phyloP scores from a whole-genome alignment of 306 rosid species.

The Dicorynia guianensis region DNA sequence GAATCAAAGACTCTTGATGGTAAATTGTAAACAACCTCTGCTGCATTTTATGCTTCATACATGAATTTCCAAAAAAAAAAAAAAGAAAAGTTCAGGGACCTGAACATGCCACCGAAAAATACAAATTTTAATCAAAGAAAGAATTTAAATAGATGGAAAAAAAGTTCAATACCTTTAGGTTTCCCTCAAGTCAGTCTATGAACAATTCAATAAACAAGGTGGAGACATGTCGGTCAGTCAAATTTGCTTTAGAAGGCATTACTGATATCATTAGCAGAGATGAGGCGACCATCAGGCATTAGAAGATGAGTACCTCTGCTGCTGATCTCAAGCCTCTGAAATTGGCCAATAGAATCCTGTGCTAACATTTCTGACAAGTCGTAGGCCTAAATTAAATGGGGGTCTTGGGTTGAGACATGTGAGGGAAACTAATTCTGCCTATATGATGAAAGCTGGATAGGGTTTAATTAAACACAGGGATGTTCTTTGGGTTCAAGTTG shows the following conservation, averaged over 20 bases:
- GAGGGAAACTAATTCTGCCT: too few relatives aligned
- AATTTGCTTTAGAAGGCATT: conserved; percentile 64
- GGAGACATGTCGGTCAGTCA: conserved; percentile 57
- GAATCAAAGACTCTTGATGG: conserved; percentile 56
- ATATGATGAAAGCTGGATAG: too few relatives aligned
- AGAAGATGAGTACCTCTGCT: conserved; percentile 59
- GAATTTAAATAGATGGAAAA: conserved; percentile 53
- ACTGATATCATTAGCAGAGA: conserved; percentile 75
- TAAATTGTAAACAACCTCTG: conserved; percentile 39
- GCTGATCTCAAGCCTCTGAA: conserved; percentile 87
- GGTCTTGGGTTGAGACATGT: too few relatives aligned
- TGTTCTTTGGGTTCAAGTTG: too few relatives aligned
- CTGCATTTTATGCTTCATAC: conserved; percentile 42
- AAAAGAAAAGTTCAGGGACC: conserved; percentile 45
- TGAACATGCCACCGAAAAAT: conserved; percentile 50
- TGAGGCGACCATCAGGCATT: conserved; percentile 70
- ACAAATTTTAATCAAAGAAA: conserved; percentile 54
- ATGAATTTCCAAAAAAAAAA: conserved; percentile 34
- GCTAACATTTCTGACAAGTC: conserved; percentile 74
- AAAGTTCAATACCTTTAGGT: conserved; percentile 60
- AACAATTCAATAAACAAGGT: conserved; percentile 70
- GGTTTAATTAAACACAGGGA: too few relatives aligned
- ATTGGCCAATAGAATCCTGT: conserved; percentile 76
- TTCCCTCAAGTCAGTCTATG: conserved; percentile 83
- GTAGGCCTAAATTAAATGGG: too few relatives aligned